Evolutionary conservation across 495 filamentous ascomycete genomes (phyloP), one percentile per base, ranked within the genome.

Genomic region (Annulohypoxylon maeteangense): DNA sequence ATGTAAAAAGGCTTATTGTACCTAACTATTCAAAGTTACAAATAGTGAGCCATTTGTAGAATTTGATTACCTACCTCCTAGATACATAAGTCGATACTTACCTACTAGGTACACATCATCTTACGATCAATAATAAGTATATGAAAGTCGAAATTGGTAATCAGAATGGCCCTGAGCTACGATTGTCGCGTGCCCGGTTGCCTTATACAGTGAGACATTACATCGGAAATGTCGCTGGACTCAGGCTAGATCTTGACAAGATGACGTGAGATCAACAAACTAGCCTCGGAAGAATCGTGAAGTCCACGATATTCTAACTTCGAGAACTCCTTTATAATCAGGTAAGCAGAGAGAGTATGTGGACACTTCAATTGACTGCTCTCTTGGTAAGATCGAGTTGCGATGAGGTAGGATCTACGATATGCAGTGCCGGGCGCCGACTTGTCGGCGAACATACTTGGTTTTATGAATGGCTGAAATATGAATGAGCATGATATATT

Each of bases 231-330:
- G 48, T 10, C 12, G 22, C 34, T 23, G 25, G 29, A 18, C 5
- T 54, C 47, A 18, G 12, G 38, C 22, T 23, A n/a, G 16, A 58
- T 50, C 38, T 29, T 10, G 25, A 18, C n/a, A 53, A 29, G 62
- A 45, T 65, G 62, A 50, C 62, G 62, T 40, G 38, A 65, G 62
- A 65, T n/a, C 12, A 42, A 53, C 23, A 31, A 34, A 44, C 47
- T 40, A 8, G 18, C 53, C 16, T 29, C 31, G 16, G 29, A 22
- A 56, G 23, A 4, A 20, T 22, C 42, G 16, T 16, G 44, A 12
- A 42, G 29, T 7, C 50, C 23, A 18, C n/a, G 29, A 20, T 1
- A 51, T 62, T 62, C 4, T 4, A 40, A 6, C 11, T 38, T 50
- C 25, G 16, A 53, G 25, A 53, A 31, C 3, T 8, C 1, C 25